Evolutionary conservation across 2,329 filamentous ascomycete species (phyloP), one percentile per base, ranked within the genome.

Genomic region (Xylaria sp.): DNA sequence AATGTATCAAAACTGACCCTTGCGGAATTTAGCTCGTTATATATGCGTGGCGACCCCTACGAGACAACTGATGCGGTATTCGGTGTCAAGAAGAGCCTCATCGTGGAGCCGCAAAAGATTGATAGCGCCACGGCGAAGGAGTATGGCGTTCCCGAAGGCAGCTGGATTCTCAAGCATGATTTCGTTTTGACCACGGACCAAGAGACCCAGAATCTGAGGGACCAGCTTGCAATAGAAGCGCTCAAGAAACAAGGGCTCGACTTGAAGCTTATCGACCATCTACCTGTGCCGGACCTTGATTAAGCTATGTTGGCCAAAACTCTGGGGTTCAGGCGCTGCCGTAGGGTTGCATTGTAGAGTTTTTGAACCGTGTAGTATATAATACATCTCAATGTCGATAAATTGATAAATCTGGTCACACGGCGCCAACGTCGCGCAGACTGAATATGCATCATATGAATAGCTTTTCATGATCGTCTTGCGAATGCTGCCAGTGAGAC

Each of bases 51-150:
- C 55, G 92, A 95, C 74, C 91, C 91, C 0, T 96, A 95, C 78
- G 92, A 95, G 82, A 92, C 89, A 0, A 92, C 91, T 0, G 93
- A 97, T 77, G 92, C 93, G 0, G 93, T 97, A 1, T 97, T 97
- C 75, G 93, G 93, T 23, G 93, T 97, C 66, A 97, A 97, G 80
- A 86, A 93, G 77, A 93, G 91, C 34, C 84, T 97, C 13, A 82
- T 93, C n/a, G 85, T 94, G 15, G 91, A 93, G 72, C 82, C 81
- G 74, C 84, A 70, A 81, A 85, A 76, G 83, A 88, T 73, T 59
- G 83, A 81, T 80, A 84, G 78, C 41, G 84, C 85, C 54, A 85
- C 85, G 66, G 88, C 90, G 0, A 80, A 84, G 72, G 83, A 88
- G 75, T 92, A 94, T 77, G 85, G 83, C 18, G 88, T 94, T 6